Evolutionary conservation across 179 eudicot species (phyloP), one percentile per base, ranked within the genome.

Genomic region (Patellifolia procumbens): DNA sequence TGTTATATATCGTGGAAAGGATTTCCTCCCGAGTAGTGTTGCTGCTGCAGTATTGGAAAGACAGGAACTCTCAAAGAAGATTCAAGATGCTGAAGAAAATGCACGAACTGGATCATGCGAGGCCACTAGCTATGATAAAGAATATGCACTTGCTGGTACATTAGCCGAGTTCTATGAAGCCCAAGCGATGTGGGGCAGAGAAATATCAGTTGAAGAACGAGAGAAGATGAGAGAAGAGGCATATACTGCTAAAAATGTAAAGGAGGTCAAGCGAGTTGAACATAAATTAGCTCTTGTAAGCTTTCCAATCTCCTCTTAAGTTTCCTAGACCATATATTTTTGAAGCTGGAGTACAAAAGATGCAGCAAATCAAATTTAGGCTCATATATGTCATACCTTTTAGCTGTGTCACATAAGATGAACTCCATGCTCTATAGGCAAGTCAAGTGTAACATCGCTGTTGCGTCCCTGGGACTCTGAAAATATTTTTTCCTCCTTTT

Each of bases 121-220:
- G 76, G 80, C 86, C 74, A 75, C 79, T 55, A 72, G 76, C 22
- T 73, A 74, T 76, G 86, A 83, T 75, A 84, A 81, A 58, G 86
- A 83, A 70, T 83, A 74, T 68, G 86, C 89, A 34, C 85, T 82
- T 76, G 91, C 93, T 9, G 98, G 98, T 83, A 91, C 98, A 53
- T 75, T 93, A 80, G 93, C 97, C 22, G 98, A 94, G 84, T 94
- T 94, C 80, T 91, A 92, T 78, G 94, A 94, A 86, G 92, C 97
- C 86, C 96, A 92, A 85, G 87, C 96, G 48, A 86, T 82, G 74
- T 94, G 98, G 98, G 96, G 98, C 63, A 87, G 89, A 72, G 88
- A 92, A 70, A 76, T 89, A 78, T 88, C 98, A 71, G 71, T 80
- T 72, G 93, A 91, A 82, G 98, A 91, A 48, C 89, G 71, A 70